phyloP scores from a whole-genome alignment of 1,284 basidiomycete genomes.

The Cryptococcus sp. region DNA sequence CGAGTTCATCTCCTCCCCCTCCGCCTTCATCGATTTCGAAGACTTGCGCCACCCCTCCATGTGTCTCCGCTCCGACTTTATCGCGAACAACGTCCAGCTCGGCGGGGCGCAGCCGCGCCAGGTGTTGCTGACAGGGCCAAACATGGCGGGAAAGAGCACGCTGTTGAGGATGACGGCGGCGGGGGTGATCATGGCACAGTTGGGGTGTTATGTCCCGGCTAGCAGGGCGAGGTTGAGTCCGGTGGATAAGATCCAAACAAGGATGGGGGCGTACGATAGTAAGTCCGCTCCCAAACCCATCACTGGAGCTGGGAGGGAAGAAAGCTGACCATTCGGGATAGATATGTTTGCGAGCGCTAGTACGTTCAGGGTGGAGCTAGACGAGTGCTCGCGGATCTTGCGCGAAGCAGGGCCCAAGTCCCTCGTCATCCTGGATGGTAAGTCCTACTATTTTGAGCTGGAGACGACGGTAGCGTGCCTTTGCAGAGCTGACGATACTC shows the following conservation, averaged over 20 bases:
- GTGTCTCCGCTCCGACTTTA: conserved; percentile 72
- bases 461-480: no score
- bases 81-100: conserved; percentile 88
- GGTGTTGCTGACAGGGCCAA: conserved; percentile 90
- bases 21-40: conserved; percentile 72
- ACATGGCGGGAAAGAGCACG: conserved; percentile 72
- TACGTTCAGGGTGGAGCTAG: conserved; percentile 94
- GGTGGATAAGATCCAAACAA: conserved; percentile 88
- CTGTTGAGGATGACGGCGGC: conserved; percentile 93
- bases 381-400: conserved; percentile 90
- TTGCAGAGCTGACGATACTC: conserved; percentile 1
- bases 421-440: conserved; percentile 90
- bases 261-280: conserved; percentile 96
- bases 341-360: conserved; percentile 91
- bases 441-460: conserved; percentile 27
- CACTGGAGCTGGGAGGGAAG: not conserved
- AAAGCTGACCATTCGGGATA: conserved; percentile 3
- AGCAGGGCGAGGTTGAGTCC: conserved; percentile 75
- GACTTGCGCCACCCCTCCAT: conserved; percentile 83
- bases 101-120: conserved; percentile 52
- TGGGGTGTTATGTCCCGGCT: conserved; percentile 97
- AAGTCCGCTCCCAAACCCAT: conserved; percentile 15
- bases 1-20: conserved; percentile 67
- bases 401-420: conserved; percentile 87
- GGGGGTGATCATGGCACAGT: conserved; percentile 91